A percentile compares a stretch with the other conserved stretches of the same genome.
Evolutionary conservation across 768 basidiomycete genomes (phyloP).

Genomic region (Russula lepida): DNA sequence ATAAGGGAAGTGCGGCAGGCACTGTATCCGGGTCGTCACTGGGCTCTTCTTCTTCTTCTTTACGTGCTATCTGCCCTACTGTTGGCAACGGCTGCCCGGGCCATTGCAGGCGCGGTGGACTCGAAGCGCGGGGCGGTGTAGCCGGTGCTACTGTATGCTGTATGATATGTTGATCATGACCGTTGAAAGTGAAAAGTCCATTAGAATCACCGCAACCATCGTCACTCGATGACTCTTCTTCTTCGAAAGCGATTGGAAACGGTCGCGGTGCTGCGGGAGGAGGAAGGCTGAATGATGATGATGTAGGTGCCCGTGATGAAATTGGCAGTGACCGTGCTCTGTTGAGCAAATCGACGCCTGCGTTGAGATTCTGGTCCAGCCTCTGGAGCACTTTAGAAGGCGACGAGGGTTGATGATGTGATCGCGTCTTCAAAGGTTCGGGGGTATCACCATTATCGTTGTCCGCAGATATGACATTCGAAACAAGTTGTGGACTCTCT

Average conservation of each 20-base stretch:
- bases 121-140: neutral
- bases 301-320: neutral
- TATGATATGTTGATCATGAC: neutral
- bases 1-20: conserved; percentile 6
- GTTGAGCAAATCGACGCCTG: neutral
- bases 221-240: conserved; percentile 3
- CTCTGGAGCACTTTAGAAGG: conserved; percentile 9
- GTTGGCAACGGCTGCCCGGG: neutral
- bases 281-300: neutral
- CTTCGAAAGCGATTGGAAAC: conserved; percentile 12
- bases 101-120: neutral
- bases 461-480: neutral
- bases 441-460: neutral
- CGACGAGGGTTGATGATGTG: neutral
- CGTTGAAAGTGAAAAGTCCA: neutral
- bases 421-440: neutral
- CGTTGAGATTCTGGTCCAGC: neutral
- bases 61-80: neutral
- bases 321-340: neutral
- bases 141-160: neutral
- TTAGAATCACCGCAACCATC: neutral
- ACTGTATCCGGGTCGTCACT: conserved; percentile 6
- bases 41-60: neutral
- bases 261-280: neutral
- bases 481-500: neutral